Evolutionary conservation across 352 stramenopile genomes (phyloP).

Genomic region (Globisporangium sylvaticum): DNA sequence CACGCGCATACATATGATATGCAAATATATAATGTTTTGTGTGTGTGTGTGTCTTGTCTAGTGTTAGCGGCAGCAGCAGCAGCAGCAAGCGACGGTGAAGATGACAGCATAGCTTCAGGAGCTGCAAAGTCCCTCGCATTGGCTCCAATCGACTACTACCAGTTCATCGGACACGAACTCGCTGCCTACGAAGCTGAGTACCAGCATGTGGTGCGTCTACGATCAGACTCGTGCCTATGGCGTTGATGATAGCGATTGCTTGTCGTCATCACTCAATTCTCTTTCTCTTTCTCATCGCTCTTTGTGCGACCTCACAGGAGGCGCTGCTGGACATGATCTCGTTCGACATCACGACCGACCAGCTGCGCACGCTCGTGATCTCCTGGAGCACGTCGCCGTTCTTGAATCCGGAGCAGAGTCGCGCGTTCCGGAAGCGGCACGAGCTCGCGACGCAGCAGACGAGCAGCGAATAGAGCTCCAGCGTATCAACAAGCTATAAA

Average conservation of each 20-base stretch:
- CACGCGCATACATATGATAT: too few relatives aligned
- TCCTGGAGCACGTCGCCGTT: slow-evolving; percentile 83
- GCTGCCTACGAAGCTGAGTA: slow-evolving; percentile 76
- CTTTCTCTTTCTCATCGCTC: not conserved
- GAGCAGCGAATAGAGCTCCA: not conserved
- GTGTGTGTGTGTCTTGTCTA: slow-evolving; percentile 1
- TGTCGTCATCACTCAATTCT: not conserved
- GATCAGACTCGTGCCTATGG: not conserved
- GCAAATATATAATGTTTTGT: not conserved
- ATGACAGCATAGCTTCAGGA: not conserved
- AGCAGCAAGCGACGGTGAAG: not conserved
- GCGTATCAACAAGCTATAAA: not conserved
- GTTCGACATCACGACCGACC: slow-evolving; percentile 65
- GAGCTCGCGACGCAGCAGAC: slow-evolving; percentile 11
- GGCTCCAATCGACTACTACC: slow-evolving; percentile 54
- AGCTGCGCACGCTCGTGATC: slow-evolving; percentile 74
- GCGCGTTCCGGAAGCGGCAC: slow-evolving; percentile 40
- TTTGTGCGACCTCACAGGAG: slow-evolving; percentile 30
- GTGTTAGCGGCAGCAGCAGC: slow-evolving; percentile 8
- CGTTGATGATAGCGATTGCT: not conserved
- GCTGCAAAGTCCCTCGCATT: slow-evolving; percentile 23
- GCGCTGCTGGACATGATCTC: slow-evolving; percentile 54
- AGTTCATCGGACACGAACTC: slow-evolving; percentile 66
- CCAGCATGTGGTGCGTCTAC: slow-evolving; percentile 64
- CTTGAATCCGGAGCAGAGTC: slow-evolving; percentile 44